phyloP scores from a whole-genome alignment of 805 yeast species.

The Candida glaebosa region DNA sequence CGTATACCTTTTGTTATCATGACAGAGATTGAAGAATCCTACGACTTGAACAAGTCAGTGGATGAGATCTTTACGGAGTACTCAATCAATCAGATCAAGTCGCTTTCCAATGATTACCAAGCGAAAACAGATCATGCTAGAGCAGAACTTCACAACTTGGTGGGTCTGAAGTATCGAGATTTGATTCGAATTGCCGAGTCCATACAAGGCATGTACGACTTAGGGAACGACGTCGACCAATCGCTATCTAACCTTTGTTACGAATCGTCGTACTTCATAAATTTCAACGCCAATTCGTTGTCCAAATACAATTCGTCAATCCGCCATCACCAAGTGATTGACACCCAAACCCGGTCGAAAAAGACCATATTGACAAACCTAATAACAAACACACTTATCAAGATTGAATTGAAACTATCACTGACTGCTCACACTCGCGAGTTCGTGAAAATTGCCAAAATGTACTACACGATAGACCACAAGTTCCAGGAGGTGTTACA shows the following conservation, averaged over 20 bases:
- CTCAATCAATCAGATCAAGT: constrained; percentile 31
- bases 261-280: constrained; percentile 23
- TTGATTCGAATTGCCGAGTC: constrained; percentile 43
- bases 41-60: constrained; percentile 15
- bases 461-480: constrained; percentile 28
- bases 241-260: constrained; percentile 31
- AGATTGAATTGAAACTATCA: constrained; percentile 26
- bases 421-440: constrained; percentile 19
- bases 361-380: constrained; percentile 25
- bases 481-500: constrained; percentile 18
- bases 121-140: constrained; percentile 25
- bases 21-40: background rate
- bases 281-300: constrained; percentile 17
- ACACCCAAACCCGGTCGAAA: constrained; percentile 18
- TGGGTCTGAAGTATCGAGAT: constrained; percentile 40
- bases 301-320: constrained; percentile 18
- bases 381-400: constrained; percentile 25
- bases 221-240: constrained; percentile 20
- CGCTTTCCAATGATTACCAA: constrained; percentile 25
- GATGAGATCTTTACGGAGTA: constrained; percentile 33
- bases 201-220: constrained; percentile 28
- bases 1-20: no score
- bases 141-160: constrained; percentile 32
- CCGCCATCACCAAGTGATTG: constrained; percentile 14
- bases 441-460: constrained; percentile 29